Base-by-base conservation (phyloP, 2,329 filamentous ascomycete species). In the Pseudogymnoascus sp. region DNA sequence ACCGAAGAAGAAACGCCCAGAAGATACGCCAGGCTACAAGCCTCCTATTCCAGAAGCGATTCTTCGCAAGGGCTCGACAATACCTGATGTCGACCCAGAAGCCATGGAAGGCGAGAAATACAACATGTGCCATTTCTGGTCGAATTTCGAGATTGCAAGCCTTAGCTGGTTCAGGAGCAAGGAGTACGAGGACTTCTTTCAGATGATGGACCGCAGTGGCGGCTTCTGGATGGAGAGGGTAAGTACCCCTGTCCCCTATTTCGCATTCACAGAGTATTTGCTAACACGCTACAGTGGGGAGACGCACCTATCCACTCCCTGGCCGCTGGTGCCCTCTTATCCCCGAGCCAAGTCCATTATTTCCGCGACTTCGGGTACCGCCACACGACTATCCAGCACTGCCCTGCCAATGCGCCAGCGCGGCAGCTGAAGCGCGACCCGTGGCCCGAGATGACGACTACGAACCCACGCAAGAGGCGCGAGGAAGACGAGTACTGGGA, bases 81-180 rank as follows among this genome's bases (percentile, higher is more conserved):
- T 91, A n/a, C 87, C 89, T 31, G 87, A 95, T 43, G 89, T 97
- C 63, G 91, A 98, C 72, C 87, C 89, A 0, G 93, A 98, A 72
- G 85, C 88, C 43, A 99, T 99, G 95, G 93, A 98, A 74, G 91
- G 92, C 67, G 95, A 99, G 76, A 90, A 88, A 71, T 99, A 99
- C 82, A 99, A 99, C 79, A 99, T 99, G 95, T 99, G 95, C 75
- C 95, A 99, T 80, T 99, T 97, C 81, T 99, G 95, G 95, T 96
- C 92, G 76, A 99, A 99, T 76, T 99, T 99, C 70, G 95, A 99
- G 77, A 99, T 99, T 78, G 95, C 95, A 12, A 87, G 88, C 65
- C 84, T 99, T 65, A 89, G 91, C 78, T 99, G 92, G 86, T 98
- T 98, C 84, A 87, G 95, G 70, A 97, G 93, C 80, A 93, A 96